Evolutionary conservation across 1,139 yeast species (phyloP), one percentile per base, ranked within the genome.

Genomic region (Saccharomyces hybrid): DNA sequence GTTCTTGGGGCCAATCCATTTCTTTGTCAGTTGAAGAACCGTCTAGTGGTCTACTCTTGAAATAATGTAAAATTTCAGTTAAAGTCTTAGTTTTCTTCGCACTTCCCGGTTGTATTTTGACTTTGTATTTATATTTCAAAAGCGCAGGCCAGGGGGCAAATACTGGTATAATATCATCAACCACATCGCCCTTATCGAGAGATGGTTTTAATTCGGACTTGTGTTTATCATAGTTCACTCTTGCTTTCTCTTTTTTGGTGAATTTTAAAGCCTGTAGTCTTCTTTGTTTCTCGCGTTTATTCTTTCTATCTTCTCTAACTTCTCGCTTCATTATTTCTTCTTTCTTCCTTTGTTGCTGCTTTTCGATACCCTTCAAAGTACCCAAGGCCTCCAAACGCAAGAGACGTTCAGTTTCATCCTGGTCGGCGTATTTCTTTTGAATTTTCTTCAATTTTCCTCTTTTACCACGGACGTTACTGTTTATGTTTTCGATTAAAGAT

Each of bases 131-230:
- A 71, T 79, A 81, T 68, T 86, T 86, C 58, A 76, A 79, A 62
- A 93, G 71, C 0, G 97, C 79, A 11, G 80, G 72, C 96, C 97
- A 95, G 1, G 99, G 99, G 0, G 93, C 98, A 76, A 90, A 91
- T 8, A 88, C 84, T 0, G 98, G 96, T 7, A 93, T 80, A 6
- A 87, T 81, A 52, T 83, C 88, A 13, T 84, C 61, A 0, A 73
- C 72, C 26, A 72, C 75, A 56, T 76, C 81, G 2, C 71, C 74
- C 26, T 70, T 58, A 14, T 62, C 60, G 32, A 75, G 65, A 29
- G 64, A 64, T 5, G 77, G 72, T 16, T 73, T 72, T 38, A 80
- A 48, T 56, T 73, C 78, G 47, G 74, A 73, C 19, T 72, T 53
- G 19, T 73, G 64, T 26, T 60, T 62, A 2, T 63, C 64, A 52